Conservation (phyloP, 2,329 filamentous ascomycete species). For the Ophiognomonia clavigignenti-juglandacearum region DNA sequence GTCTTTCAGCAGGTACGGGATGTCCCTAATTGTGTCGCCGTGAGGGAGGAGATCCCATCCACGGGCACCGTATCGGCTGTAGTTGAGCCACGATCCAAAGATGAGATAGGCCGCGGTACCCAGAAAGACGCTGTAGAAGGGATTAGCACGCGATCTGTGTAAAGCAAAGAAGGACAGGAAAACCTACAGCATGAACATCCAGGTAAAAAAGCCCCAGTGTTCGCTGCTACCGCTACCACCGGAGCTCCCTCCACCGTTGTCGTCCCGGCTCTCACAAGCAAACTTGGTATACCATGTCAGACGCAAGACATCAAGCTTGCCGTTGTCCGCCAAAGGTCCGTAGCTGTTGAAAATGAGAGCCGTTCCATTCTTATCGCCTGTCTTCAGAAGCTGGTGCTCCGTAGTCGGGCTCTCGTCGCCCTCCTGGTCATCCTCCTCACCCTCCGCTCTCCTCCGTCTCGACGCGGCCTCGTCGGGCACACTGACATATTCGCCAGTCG, state of each 20-base stretch:
- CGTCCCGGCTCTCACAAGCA: conserved; percentile 61
- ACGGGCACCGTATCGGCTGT: conserved; percentile 90
- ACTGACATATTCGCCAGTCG: conserved; percentile 45
- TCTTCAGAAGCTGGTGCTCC: conserved; percentile 49
- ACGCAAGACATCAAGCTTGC: conserved; percentile 58
- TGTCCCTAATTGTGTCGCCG: conserved; percentile 83
- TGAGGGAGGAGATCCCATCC: conserved; percentile 95
- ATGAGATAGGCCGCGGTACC: conserved; percentile 85
- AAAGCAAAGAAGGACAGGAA: neutral
- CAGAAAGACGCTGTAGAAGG: conserved; percentile 67
- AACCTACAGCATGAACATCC: conserved; percentile 86
- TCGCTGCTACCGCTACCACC: conserved; percentile 30
- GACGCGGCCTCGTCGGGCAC: conserved; percentile 13
- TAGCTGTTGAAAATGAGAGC: conserved; percentile 77
- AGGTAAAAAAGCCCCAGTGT: conserved; percentile 95
- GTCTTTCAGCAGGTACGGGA: conserved; percentile 90
- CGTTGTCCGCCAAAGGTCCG: conserved; percentile 50
- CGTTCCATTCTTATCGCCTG: conserved; percentile 35
- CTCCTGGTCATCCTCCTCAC: conserved; percentile 18
- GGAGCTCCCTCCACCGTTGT: conserved; percentile 30
- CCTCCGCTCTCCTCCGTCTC: conserved; percentile 20
- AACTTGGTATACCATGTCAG: conserved; percentile 85
- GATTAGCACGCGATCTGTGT: conserved; percentile 15
- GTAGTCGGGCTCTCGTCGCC: conserved; percentile 25
- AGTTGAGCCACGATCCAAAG: conserved; percentile 98